phyloP scores from a whole-genome alignment of 768 basidiomycete genomes.

The Lentinula boryana region DNA sequence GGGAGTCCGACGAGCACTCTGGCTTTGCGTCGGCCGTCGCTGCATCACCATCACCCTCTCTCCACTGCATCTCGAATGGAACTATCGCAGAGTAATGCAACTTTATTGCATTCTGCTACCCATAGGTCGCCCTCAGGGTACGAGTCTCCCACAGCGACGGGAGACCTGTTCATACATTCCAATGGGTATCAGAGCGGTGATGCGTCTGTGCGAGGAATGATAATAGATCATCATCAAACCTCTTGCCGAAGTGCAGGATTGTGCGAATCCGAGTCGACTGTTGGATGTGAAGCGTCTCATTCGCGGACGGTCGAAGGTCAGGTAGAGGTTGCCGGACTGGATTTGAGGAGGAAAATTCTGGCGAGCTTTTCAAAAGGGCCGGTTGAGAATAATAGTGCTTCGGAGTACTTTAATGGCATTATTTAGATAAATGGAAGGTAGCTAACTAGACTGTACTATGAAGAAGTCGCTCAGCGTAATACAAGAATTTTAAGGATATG shows the following conservation, averaged over 20 bases:
- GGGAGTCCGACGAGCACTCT: not conserved
- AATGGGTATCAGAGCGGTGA: not conserved
- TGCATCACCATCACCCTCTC: conserved; percentile 3
- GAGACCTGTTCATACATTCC: not conserved
- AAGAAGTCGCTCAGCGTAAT: not conserved
- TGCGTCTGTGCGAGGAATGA: conserved; percentile 7
- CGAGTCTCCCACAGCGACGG: not conserved
- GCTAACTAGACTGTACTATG: not conserved
- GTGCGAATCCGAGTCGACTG: conserved; percentile 1
- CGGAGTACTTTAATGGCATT: conserved; percentile 18
- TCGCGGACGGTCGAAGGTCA: not conserved
- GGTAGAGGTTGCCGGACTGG: conserved; percentile 10
- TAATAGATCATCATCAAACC: conserved; percentile 3
- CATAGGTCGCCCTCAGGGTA: conserved; percentile 2
- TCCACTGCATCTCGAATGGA: conserved; percentile 4
- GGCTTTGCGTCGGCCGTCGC: not conserved
- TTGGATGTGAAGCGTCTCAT: not conserved
- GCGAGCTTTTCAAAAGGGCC: conserved; percentile 20
- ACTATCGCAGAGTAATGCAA: not conserved
- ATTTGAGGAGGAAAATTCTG: conserved; percentile 30
- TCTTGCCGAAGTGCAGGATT: not conserved
- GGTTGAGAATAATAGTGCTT: conserved; percentile 8
- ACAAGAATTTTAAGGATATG: not conserved
- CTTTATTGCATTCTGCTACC: not conserved
- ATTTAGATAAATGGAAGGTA: conserved; percentile 6